Conservation (phyloP, 2,329 filamentous ascomycete species). For the Amesomyces nigricolor region DNA sequence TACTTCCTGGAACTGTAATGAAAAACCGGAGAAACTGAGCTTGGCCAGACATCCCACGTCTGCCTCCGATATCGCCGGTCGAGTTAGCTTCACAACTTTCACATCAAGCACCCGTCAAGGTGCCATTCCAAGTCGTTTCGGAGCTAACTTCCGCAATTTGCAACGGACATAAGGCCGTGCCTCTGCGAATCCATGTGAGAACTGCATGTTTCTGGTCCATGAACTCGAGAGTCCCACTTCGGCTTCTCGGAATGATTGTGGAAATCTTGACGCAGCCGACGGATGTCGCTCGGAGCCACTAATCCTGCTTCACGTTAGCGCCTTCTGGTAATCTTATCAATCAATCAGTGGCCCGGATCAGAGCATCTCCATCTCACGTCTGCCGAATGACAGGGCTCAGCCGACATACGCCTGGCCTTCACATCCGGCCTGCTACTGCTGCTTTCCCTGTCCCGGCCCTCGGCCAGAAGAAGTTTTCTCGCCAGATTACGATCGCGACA, state of each 20-base stretch:
- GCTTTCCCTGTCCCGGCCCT: conserved; percentile 7
- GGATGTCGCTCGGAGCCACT: conserved; percentile 5
- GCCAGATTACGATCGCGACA: background rate
- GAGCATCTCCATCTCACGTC: conserved; percentile 9
- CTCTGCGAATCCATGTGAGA: background rate
- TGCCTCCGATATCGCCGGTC: conserved; percentile 3
- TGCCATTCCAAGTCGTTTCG: too few species aligned
- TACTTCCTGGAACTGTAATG: too few species aligned
- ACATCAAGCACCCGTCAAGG: background rate
- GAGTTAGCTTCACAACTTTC: background rate
- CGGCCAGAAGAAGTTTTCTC: conserved; percentile 6
- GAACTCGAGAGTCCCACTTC: background rate
- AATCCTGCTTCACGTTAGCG: conserved; percentile 13
- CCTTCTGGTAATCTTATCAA: conserved; percentile 28
- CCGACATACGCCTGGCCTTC: conserved; percentile 3
- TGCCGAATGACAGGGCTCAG: conserved; percentile 21
- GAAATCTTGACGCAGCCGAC: background rate
- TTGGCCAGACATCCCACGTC: too few species aligned
- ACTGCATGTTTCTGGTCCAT: background rate
- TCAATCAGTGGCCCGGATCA: conserved; percentile 26
- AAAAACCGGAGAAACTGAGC: too few species aligned
- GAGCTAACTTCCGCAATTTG: too few species aligned
- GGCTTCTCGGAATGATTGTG: background rate
- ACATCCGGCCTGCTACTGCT: conserved; percentile 17
- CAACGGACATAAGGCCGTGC: background rate